A percentile compares a stretch with the other conserved stretches of the same genome.
Conservation (phyloP, 1,284 basidiomycete species). For the Phylloporus sp. region DNA sequence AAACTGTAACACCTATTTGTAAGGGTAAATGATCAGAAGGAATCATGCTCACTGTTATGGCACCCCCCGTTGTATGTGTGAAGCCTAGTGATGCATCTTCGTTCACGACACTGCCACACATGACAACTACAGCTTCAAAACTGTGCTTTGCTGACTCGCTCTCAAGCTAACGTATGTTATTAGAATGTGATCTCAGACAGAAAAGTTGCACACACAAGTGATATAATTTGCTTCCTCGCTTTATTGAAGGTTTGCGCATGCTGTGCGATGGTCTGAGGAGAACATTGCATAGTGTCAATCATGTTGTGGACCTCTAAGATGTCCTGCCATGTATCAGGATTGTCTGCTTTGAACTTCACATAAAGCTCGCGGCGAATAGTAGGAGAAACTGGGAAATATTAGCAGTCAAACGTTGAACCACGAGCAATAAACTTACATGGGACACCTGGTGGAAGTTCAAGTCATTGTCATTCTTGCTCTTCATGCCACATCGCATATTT, state of each 20-base stretch:
- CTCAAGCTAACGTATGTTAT: not conserved
- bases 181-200: not conserved
- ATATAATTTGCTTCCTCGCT: not conserved
- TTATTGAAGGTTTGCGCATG: not conserved
- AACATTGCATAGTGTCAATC: not conserved
- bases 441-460: not conserved
- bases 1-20: no score
- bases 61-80: no score
- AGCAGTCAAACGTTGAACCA: no score
- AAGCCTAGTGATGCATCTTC: no score
- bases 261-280: not conserved
- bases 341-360: not conserved
- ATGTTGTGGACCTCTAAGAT: not conserved
- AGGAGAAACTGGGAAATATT: not conserved
- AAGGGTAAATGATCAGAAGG: no score
- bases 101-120: no score
- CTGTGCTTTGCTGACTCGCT: not conserved
- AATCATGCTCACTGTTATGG: no score
- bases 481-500: not conserved
- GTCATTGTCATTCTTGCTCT: not conserved
- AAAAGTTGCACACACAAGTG: not conserved
- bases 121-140: not conserved
- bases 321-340: not conserved
- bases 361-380: not conserved
- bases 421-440: not conserved